phyloP scores from a whole-genome alignment of 257 asterid species.

The Fraxinus excelsior region DNA sequence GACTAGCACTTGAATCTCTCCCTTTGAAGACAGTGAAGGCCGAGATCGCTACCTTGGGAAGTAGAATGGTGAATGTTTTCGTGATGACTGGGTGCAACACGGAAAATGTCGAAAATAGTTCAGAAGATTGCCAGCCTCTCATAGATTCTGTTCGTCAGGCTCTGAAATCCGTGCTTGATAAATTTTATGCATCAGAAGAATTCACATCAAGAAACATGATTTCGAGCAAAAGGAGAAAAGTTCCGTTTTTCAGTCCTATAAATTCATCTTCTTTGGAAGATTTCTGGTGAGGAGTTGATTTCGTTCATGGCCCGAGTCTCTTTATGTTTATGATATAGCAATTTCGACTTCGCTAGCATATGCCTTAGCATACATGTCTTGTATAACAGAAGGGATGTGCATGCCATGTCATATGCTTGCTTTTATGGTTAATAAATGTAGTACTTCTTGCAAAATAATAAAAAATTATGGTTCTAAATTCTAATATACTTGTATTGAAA shows the following conservation, averaged over 20 bases:
- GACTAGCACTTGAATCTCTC: constrained; percentile 63
- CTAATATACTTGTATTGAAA: neutral
- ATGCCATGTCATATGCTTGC: constrained; percentile 70
- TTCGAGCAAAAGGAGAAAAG: constrained; percentile 65
- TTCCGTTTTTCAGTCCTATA: constrained; percentile 47
- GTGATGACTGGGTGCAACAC: constrained; percentile 44
- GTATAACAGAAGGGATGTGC: constrained; percentile 43
- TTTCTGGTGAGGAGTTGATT: constrained; percentile 48
- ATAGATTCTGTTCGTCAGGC: constrained; percentile 53
- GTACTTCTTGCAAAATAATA: neutral
- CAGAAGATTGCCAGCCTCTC: constrained; percentile 40
- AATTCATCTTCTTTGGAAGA: constrained; percentile 50
- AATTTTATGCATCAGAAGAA: constrained; percentile 81
- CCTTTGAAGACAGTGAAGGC: constrained; percentile 58
- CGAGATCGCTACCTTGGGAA: constrained; percentile 77
- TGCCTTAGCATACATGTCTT: constrained; percentile 69
- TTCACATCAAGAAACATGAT: constrained; percentile 54
- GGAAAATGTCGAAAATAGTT: constrained; percentile 21
- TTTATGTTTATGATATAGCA: neutral
- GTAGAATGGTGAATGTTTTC: constrained; percentile 69
- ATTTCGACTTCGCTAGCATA: constrained; percentile 37
- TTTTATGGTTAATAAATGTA: constrained; percentile 22
- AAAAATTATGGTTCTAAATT: neutral
- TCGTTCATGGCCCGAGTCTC: neutral
- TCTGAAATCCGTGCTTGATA: constrained; percentile 71